phyloP scores from a whole-genome alignment of 1,284 basidiomycete genomes.

The Irpex sp. region DNA sequence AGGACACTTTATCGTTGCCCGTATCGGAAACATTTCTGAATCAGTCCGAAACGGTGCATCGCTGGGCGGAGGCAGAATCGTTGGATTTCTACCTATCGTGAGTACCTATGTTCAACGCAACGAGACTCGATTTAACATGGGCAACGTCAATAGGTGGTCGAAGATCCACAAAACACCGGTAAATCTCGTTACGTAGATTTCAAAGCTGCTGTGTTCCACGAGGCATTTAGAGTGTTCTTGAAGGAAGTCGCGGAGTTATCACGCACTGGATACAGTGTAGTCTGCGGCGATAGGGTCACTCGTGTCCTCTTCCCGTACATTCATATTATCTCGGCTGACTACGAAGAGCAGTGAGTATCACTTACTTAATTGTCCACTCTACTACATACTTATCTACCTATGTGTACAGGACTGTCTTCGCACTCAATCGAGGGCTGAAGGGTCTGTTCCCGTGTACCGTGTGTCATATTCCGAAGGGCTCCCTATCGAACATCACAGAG shows the following conservation, averaged over 20 bases:
- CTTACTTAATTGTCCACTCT: neutral
- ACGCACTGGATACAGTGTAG: slow-evolving; percentile 14
- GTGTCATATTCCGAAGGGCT: slow-evolving; percentile 13
- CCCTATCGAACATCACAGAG: neutral
- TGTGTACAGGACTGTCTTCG: slow-evolving; percentile 13
- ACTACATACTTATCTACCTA: neutral
- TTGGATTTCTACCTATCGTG: no score
- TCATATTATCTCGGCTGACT: slow-evolving; percentile 29
- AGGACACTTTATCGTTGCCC: no score
- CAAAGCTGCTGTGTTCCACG: slow-evolving; percentile 5
- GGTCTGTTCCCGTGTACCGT: slow-evolving; percentile 14
- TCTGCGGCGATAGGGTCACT: slow-evolving; percentile 20
- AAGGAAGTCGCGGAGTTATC: slow-evolving; percentile 14
- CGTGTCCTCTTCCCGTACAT: slow-evolving; percentile 25
- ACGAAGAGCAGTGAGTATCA: slow-evolving; percentile 26
- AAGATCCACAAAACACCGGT: no score
- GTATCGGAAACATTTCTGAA: no score
- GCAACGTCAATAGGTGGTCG: no score
- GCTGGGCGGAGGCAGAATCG: no score
- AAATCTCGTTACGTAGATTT: neutral
- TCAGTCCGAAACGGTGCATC: no score
- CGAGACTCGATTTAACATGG: no score
- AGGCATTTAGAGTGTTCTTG: slow-evolving; percentile 18
- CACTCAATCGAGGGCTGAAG: slow-evolving; percentile 15
- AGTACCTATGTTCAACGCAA: no score